These are phyloP conservation scores for Acacia confusa DNA, from an alignment of 306 rosid species.

Conservation along the genomic window DNA sequence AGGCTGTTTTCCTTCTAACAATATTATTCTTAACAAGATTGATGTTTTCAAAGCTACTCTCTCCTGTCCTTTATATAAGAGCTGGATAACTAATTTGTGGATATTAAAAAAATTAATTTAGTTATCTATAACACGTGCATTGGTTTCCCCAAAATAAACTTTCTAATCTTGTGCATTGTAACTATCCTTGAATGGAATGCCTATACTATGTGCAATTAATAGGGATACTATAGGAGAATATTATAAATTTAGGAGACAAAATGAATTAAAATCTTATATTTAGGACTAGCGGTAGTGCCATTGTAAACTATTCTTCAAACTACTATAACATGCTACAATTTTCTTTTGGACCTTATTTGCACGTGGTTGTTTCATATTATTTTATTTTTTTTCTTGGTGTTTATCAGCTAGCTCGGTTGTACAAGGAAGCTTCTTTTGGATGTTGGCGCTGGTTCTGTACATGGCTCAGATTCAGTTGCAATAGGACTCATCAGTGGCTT, in stretches of 20 bases:
- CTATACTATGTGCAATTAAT: too few species aligned
- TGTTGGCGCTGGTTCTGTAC: constrained; percentile 32
- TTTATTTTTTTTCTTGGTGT: not conserved
- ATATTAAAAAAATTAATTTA: too few species aligned
- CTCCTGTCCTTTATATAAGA: too few species aligned
- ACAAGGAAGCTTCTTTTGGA: constrained; percentile 43
- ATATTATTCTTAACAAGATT: not conserved
- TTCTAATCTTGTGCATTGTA: too few species aligned
- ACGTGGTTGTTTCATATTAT: not conserved
- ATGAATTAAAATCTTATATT: too few species aligned
- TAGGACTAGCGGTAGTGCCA: too few species aligned
- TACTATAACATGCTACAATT: not conserved
- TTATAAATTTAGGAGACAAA: too few species aligned
- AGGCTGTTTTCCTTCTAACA: not conserved
- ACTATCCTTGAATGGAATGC: too few species aligned
- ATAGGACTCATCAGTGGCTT: constrained; percentile 5
- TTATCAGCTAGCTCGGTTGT: constrained; percentile 46
- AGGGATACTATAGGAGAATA: too few species aligned
- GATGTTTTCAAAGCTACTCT: not conserved
- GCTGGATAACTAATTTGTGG: too few species aligned
- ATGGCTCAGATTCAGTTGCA: constrained; percentile 34
- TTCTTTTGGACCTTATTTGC: not conserved
- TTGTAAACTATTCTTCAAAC: not conserved
- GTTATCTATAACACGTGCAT: too few species aligned
- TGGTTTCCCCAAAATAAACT: too few species aligned